Percentiles rank a stretch among this genome's conserved stretches.
Evolutionary conservation across 169 alveolate species (phyloP).

Genomic region (Plasmodium gonderi): DNA sequence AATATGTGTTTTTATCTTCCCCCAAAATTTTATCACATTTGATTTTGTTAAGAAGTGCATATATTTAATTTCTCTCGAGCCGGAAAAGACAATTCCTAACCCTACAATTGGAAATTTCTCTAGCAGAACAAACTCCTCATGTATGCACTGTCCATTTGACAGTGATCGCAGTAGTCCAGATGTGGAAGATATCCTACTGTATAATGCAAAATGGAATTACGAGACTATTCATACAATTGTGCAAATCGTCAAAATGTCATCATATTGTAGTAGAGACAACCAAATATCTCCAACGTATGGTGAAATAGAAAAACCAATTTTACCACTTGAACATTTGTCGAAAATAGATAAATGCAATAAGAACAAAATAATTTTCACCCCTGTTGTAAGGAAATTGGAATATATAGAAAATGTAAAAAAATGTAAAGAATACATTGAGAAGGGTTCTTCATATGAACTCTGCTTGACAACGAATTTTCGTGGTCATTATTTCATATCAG

Average conservation of each 20-base stretch:
- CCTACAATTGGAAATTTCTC: background rate
- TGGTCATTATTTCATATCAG: background rate
- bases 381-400: background rate
- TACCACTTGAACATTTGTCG: background rate
- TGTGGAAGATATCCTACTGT: background rate
- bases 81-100: background rate
- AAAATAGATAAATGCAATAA: background rate
- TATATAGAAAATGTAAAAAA: constrained; percentile 50
- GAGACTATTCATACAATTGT: background rate
- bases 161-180: background rate
- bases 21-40: constrained; percentile 34
- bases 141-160: background rate
- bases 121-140: background rate
- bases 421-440: constrained; percentile 47
- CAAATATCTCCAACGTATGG: background rate
- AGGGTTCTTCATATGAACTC: constrained; percentile 77
- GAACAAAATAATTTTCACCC: background rate
- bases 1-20: constrained; percentile 21
- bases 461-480: constrained; percentile 76
- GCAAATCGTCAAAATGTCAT: background rate
- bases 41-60: constrained; percentile 13
- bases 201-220: background rate
- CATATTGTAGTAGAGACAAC: background rate
- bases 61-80: constrained; percentile 23
- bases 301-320: no score